A percentile compares a stretch with the other conserved stretches of the same genome.
Conservation (phyloP, 768 basidiomycete species). For the Chalciporus piperatus region DNA sequence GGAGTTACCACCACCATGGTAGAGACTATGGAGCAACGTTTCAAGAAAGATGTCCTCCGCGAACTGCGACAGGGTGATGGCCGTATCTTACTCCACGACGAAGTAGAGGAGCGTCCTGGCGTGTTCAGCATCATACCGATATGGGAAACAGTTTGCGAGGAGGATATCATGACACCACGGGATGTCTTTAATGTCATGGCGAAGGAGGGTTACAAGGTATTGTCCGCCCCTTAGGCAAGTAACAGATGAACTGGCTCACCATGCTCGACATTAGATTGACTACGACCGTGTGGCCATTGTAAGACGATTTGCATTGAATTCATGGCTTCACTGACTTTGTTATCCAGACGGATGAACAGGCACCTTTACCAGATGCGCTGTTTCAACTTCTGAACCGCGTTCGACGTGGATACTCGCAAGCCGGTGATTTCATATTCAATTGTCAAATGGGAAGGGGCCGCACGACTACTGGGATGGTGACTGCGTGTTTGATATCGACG, state of each 20-base stretch:
- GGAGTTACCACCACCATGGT: conserved; percentile 90
- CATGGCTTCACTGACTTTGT: conserved; percentile 5
- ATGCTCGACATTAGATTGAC: conserved; percentile 54
- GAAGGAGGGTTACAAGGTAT: conserved; percentile 69
- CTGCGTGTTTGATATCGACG: conserved; percentile 81
- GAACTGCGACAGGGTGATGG: conserved; percentile 73
- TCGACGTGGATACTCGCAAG: conserved; percentile 49
- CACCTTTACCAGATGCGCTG: conserved; percentile 86
- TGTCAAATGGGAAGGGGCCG: conserved; percentile 94
- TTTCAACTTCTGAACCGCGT: conserved; percentile 77
- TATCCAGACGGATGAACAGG: conserved; percentile 92
- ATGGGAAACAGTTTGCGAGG: conserved; percentile 84
- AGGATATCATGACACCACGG: conserved; percentile 84
- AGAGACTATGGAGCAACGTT: conserved; percentile 83
- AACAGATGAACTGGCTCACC: not conserved
- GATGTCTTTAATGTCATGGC: conserved; percentile 76
- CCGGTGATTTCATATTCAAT: conserved; percentile 87
- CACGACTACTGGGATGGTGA: conserved; percentile 96
- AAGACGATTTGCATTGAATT: conserved; percentile 23
- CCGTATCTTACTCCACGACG: conserved; percentile 89
- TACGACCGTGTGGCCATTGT: conserved; percentile 91
- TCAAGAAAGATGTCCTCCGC: conserved; percentile 84
- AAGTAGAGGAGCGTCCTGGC: conserved; percentile 91
- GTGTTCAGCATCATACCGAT: conserved; percentile 88
- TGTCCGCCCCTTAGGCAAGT: not conserved